Evolutionary conservation across 441 rosid genomes (phyloP), one percentile per base, ranked within the genome.

Genomic region (Erodium texanum): DNA sequence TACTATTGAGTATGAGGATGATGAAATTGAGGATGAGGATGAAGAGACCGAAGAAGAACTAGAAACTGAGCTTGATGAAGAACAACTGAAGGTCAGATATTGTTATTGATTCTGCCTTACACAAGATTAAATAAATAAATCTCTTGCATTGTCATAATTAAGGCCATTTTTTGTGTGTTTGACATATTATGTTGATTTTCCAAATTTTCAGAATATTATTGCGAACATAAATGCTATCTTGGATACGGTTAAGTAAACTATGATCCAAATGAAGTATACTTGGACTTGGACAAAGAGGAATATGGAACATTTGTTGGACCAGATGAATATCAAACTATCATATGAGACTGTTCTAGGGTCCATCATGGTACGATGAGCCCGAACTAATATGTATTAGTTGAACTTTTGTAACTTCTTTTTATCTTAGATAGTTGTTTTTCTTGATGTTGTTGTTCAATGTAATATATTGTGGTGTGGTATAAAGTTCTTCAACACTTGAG

Each of bases 161-260:
- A n/a, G n/a, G n/a, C n/a, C n/a, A n/a, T n/a, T n/a, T 7, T 29
- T 29, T 29, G 34, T n/a, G 34, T 7, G 6, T 29, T 29, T 3
- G 34, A 29, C 34, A 29, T 20, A 9, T 12, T 12, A 23, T 66
- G 59, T 71, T 70, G 12, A 24, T 71, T 75, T 6, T 65, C 66
- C 54, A 45, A 62, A 66, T 68, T 70, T 52, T 52, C 83, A 93
- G 98, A 93, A 86, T 67, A 86, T 86, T 79, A 88, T 88, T 65
- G 88, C 90, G 22, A 87, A 84, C 68, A 82, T 88, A 29, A 86
- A 84, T 78, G 77, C 86, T 48, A 87, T 91, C 27, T 84, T 88
- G 15, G 93, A 86, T 69, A 82, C 76, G 56, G 83, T 84, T n/a
- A 52, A n/a, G 9, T 41, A 41, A 9, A 41, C 48, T 41, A 9